Evolutionary conservation across 1,284 basidiomycete species (phyloP).

Genomic region (Ganoderma meredithae): DNA sequence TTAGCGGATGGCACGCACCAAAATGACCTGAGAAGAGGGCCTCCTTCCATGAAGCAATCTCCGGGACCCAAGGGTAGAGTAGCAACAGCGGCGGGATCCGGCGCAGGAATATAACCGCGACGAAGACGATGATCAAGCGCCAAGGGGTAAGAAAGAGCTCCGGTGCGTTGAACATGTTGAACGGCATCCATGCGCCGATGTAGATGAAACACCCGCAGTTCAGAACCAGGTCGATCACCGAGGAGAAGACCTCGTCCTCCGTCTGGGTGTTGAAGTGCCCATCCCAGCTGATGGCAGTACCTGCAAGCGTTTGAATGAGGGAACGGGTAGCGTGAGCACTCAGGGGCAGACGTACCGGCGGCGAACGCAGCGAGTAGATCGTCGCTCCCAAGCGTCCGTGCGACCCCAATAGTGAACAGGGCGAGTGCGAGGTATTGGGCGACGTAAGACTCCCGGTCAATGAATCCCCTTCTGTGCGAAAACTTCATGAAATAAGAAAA

Average conservation of each 20-base stretch:
- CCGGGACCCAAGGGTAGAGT: slow-evolving; percentile 85
- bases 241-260: slow-evolving; percentile 87
- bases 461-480: slow-evolving; percentile 77
- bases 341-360: slow-evolving; percentile 62
- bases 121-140: slow-evolving; percentile 73
- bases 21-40: slow-evolving; percentile 93
- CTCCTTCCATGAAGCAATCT: slow-evolving; percentile 81
- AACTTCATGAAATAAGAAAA: slow-evolving; percentile 88
- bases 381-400: slow-evolving; percentile 82
- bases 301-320: slow-evolving; percentile 43
- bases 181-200: slow-evolving; percentile 91
- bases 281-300: slow-evolving; percentile 93
- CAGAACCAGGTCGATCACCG: slow-evolving; percentile 86
- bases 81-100: slow-evolving; percentile 80
- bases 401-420: slow-evolving; percentile 81
- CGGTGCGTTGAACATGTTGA: slow-evolving; percentile 68
- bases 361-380: slow-evolving; percentile 95
- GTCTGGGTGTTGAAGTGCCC: slow-evolving; percentile 89
- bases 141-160: slow-evolving; percentile 75
- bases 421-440: slow-evolving; percentile 90
- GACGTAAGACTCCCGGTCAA: slow-evolving; percentile 93
- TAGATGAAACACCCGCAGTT: slow-evolving; percentile 91
- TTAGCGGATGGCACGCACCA: slow-evolving; percentile 51
- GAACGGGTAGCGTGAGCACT: slow-evolving; percentile 1
- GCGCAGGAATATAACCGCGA: slow-evolving; percentile 76